Percentiles rank a stretch among this genome's conserved stretches.
These are phyloP conservation scores for Geotrichum citri-aurantii DNA, from an alignment of 1,139 yeast species.

Conservation along the genomic window DNA sequence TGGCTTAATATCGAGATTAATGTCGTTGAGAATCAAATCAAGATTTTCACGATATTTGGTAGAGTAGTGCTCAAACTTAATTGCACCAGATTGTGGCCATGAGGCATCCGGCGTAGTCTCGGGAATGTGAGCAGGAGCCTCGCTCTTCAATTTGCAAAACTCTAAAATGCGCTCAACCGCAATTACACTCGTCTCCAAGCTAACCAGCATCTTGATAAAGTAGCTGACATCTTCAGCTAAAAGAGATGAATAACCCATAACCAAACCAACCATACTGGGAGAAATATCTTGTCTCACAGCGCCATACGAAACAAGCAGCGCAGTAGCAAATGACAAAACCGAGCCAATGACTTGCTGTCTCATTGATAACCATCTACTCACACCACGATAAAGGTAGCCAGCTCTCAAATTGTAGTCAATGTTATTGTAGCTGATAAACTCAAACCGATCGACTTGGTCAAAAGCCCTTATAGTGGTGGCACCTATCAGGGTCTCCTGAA, in stretches of 20 bases:
- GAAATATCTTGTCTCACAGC: slow-evolving; percentile 47
- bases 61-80: slow-evolving; percentile 54
- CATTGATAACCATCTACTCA: slow-evolving; percentile 68
- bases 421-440: slow-evolving; percentile 50
- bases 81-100: slow-evolving; percentile 62
- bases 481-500: slow-evolving; percentile 72
- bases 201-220: slow-evolving; percentile 63
- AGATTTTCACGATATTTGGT: slow-evolving; percentile 56
- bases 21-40: slow-evolving; percentile 49
- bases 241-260: slow-evolving; percentile 65
- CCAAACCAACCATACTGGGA: slow-evolving; percentile 67
- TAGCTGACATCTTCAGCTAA: slow-evolving; percentile 55
- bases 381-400: slow-evolving; percentile 49
- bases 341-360: slow-evolving; percentile 68
- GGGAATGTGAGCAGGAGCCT: slow-evolving; percentile 44
- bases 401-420: slow-evolving; percentile 61
- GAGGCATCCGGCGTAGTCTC: slow-evolving; percentile 38
- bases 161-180: slow-evolving; percentile 74
- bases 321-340: slow-evolving; percentile 53
- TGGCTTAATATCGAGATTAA: slow-evolving; percentile 49
- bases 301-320: slow-evolving; percentile 46
- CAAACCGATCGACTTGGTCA: slow-evolving; percentile 48
- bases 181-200: slow-evolving; percentile 68
- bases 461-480: slow-evolving; percentile 61
- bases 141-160: slow-evolving; percentile 57